phyloP scores from a whole-genome alignment of 2,329 filamentous ascomycete species.

The Emmonsia crescens region DNA sequence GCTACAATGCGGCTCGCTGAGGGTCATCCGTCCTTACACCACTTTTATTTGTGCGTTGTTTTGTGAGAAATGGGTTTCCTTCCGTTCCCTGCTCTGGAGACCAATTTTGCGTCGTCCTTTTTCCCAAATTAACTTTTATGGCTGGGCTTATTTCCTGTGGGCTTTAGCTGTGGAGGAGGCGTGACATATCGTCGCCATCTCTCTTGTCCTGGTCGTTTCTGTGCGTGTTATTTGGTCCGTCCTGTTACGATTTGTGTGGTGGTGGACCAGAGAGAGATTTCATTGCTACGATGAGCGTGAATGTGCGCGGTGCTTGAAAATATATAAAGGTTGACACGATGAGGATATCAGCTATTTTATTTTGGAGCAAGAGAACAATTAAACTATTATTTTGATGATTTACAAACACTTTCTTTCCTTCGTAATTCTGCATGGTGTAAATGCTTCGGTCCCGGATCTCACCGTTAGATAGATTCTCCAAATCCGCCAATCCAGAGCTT shows the following conservation, averaged over 20 bases:
- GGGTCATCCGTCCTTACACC: conserved; percentile 28
- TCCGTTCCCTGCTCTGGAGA: conserved; percentile 43
- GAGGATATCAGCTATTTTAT: neutral
- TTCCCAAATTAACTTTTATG: conserved; percentile 32
- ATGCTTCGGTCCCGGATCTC: neutral
- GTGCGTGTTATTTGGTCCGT: neutral
- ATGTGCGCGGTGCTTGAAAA: neutral
- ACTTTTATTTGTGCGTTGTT: conserved; percentile 23
- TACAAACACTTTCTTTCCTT: neutral
- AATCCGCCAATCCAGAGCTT: neutral
- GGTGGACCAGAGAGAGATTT: neutral
- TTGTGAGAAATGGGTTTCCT: conserved; percentile 35
- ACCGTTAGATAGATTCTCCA: neutral
- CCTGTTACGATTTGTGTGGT: neutral
- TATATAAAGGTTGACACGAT: neutral
- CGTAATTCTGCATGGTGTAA: neutral
- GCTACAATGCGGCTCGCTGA: conserved; percentile 37
- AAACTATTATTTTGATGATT: neutral
- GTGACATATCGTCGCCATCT: conserved; percentile 25
- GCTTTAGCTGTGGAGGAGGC: conserved; percentile 39
- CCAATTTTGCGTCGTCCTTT: conserved; percentile 32
- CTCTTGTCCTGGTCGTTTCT: conserved; percentile 1
- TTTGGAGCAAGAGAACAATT: neutral
- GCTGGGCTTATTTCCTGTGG: conserved; percentile 34
- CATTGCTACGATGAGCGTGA: neutral